phyloP scores from a whole-genome alignment of 495 filamentous ascomycete species.

The Penicillium steckii region DNA sequence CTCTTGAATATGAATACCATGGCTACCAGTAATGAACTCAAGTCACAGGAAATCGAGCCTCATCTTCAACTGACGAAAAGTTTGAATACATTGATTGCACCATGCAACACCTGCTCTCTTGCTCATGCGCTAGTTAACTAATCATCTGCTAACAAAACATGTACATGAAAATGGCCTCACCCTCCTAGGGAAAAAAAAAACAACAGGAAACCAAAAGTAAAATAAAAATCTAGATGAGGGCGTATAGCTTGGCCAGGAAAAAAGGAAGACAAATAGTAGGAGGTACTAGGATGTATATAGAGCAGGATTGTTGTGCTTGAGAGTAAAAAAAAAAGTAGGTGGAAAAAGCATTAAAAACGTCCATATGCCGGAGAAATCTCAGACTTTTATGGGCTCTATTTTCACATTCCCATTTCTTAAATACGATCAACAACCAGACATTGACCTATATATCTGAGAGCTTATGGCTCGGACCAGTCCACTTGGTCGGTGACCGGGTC shows the following conservation, averaged over 20 bases:
- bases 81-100: conserved; percentile 2
- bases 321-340: conserved; percentile 3
- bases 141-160: conserved; percentile 27
- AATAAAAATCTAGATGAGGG: conserved; percentile 15
- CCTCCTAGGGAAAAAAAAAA: background rate
- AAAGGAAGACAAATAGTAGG: conserved; percentile 10
- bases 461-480: conserved; percentile 84
- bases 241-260: background rate
- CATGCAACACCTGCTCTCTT: conserved; percentile 15
- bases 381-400: conserved; percentile 13
- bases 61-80: background rate
- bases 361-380: conserved; percentile 12
- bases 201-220: conserved; percentile 5
- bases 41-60: background rate
- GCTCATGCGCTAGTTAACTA: conserved; percentile 10
- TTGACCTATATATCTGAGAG: background rate
- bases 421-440: background rate
- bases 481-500: conserved; percentile 83
- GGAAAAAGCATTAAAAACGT: conserved; percentile 9
- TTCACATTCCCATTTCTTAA: background rate
- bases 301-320: conserved; percentile 12
- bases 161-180: conserved; percentile 18
- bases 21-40: no score
- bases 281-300: conserved; percentile 5
- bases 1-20: no score